A percentile compares a stretch with the other conserved stretches of the same genome.
phyloP scores from a whole-genome alignment of 768 basidiomycete genomes.

The Collybia nuda region DNA sequence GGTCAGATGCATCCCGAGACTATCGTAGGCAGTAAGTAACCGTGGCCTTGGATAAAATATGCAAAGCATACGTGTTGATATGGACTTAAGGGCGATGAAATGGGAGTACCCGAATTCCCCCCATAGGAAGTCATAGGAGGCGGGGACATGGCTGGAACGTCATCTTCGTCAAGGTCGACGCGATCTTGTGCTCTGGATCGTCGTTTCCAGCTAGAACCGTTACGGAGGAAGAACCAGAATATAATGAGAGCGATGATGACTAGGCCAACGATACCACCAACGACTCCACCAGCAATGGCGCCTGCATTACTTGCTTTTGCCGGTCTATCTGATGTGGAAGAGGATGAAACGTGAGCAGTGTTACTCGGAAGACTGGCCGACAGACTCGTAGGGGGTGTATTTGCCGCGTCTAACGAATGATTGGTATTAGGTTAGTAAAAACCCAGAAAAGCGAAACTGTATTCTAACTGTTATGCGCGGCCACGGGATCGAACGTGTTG shows the following conservation, averaged over 20 bases:
- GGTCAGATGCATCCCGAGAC: constrained; percentile 16
- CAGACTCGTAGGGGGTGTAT: constrained; percentile 12
- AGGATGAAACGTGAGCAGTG: constrained; percentile 1
- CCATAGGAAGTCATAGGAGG: constrained; percentile 2
- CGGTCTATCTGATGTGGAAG: not conserved
- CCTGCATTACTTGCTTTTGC: constrained; percentile 35
- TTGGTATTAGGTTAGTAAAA: not conserved
- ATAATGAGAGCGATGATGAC: constrained; percentile 33
- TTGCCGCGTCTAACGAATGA: constrained; percentile 1
- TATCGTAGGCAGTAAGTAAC: constrained; percentile 1
- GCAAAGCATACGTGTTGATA: constrained; percentile 3
- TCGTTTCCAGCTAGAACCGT: constrained; percentile 3
- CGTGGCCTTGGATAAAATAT: not conserved
- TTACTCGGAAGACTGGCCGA: constrained; percentile 6
- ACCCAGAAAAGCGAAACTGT: not conserved
- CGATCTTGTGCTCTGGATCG: constrained; percentile 1
- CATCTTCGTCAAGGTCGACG: constrained; percentile 16
- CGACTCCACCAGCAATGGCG: constrained; percentile 62
- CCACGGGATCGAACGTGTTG: constrained; percentile 31
- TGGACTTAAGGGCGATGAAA: constrained; percentile 8
- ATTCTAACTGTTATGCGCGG: constrained; percentile 23
- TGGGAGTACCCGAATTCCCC: constrained; percentile 4
- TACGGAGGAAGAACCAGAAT: constrained; percentile 37
- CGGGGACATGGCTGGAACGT: constrained; percentile 6
- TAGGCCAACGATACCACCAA: constrained; percentile 49